Percentiles rank a stretch among this genome's conserved stretches.
Evolutionary conservation across 345 rosid species (phyloP).

Genomic region (Eucalyptus shirleyi): DNA sequence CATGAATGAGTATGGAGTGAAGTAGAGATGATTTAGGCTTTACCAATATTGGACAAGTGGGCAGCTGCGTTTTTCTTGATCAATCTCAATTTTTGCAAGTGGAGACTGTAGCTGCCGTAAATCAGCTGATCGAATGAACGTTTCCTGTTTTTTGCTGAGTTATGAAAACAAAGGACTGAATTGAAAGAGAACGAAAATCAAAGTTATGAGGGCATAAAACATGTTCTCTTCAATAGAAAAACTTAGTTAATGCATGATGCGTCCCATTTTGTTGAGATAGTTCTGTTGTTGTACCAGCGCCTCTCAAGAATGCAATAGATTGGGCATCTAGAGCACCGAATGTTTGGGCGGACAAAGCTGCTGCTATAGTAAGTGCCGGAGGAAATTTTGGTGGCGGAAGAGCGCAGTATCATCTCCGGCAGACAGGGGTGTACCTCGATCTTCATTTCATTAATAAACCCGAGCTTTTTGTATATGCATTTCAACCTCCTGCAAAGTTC

Average conservation of each 20-base stretch:
- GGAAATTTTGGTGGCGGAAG: conserved; percentile 59
- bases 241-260: background rate
- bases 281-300: conserved; percentile 18
- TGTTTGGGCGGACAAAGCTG: conserved; percentile 75
- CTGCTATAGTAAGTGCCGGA: conserved; percentile 61
- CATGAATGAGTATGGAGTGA: background rate
- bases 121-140: background rate
- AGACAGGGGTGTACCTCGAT: conserved; percentile 65
- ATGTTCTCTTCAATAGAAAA: background rate
- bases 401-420: conserved; percentile 72
- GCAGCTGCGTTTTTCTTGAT: background rate
- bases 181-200: background rate
- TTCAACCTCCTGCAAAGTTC: conserved; percentile 68
- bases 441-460: conserved; percentile 94
- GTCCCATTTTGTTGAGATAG: background rate
- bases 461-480: conserved; percentile 58
- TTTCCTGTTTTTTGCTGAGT: background rate
- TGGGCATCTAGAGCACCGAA: conserved; percentile 83
- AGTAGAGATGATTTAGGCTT: background rate
- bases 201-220: background rate
- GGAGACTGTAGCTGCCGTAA: background rate
- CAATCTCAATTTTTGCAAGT: background rate
- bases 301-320: conserved; percentile 78
- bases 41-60: background rate
- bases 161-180: background rate